Conservation (phyloP, 306 rosid genomes). For the Dalbergia oliveri region DNA sequence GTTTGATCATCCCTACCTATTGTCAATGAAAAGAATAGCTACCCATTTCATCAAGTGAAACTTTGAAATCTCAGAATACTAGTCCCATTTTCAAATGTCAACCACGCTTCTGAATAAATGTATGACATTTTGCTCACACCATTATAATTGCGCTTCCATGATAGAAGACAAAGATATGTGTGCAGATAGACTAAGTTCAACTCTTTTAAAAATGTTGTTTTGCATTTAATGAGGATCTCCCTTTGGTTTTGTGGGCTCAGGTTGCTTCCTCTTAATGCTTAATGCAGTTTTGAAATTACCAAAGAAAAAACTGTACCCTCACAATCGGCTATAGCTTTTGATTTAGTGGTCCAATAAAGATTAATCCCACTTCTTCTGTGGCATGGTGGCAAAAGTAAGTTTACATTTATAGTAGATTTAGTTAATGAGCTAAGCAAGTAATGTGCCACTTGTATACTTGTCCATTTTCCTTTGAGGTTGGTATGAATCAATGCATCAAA, state of each 20-base stretch:
- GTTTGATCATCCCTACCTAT: background rate
- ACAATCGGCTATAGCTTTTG: background rate
- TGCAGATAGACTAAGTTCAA: background rate
- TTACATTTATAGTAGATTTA: too few relatives aligned
- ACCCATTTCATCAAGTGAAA: background rate
- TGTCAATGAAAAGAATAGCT: background rate
- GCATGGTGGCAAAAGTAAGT: background rate
- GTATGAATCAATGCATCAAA: too few relatives aligned
- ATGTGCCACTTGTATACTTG: too few relatives aligned
- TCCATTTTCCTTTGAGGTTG: too few relatives aligned
- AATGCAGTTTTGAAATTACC: too few relatives aligned
- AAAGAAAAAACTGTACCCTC: background rate
- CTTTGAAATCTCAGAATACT: background rate
- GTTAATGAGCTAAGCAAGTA: too few relatives aligned
- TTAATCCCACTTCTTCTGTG: background rate
- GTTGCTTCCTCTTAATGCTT: background rate
- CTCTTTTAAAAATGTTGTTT: background rate
- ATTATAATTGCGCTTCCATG: background rate
- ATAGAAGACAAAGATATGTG: background rate
- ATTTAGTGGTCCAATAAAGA: background rate
- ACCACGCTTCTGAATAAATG: background rate
- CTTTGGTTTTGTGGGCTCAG: background rate
- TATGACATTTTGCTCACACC: background rate
- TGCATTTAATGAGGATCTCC: background rate
- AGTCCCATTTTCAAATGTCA: background rate